phyloP scores from a whole-genome alignment of 345 rosid genomes.

The Brassica juncea region DNA sequence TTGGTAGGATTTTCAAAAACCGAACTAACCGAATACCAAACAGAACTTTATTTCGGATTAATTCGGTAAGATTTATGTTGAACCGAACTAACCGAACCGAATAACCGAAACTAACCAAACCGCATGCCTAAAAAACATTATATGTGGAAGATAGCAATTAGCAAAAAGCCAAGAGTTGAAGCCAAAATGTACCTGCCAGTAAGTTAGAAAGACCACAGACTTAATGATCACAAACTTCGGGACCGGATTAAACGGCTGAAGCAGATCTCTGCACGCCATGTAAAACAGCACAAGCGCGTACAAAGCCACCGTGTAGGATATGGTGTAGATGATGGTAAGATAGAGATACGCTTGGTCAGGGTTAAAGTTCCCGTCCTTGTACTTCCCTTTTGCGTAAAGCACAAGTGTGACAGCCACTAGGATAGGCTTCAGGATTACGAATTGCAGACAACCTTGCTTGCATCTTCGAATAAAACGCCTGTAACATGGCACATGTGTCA shows the following conservation, averaged over 20 bases:
- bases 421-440: conserved; percentile 94
- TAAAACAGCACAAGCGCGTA: conserved; percentile 92
- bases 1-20: neutral
- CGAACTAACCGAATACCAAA: neutral
- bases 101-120: neutral
- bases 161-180: neutral
- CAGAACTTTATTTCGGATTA: too few relatives aligned
- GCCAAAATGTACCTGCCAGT: conserved; percentile 83
- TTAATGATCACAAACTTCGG: conserved; percentile 95
- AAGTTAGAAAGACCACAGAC: conserved; percentile 93
- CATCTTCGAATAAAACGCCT: conserved; percentile 96
- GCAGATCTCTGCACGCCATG: conserved; percentile 96
- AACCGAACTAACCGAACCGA: neutral
- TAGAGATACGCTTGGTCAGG: conserved; percentile 89
- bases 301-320: conserved; percentile 89
- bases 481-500: conserved; percentile 5
- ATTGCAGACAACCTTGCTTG: conserved; percentile 98
- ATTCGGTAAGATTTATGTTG: too few relatives aligned
- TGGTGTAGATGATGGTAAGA: conserved; percentile 88
- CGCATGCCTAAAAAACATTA: neutral
- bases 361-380: conserved; percentile 93
- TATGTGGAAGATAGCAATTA: neutral
- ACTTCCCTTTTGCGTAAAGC: conserved; percentile 91
- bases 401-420: conserved; percentile 83
- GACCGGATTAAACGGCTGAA: conserved; percentile 98